phyloP scores from a whole-genome alignment of 345 rosid genomes.

The Moricandia arvensis region DNA sequence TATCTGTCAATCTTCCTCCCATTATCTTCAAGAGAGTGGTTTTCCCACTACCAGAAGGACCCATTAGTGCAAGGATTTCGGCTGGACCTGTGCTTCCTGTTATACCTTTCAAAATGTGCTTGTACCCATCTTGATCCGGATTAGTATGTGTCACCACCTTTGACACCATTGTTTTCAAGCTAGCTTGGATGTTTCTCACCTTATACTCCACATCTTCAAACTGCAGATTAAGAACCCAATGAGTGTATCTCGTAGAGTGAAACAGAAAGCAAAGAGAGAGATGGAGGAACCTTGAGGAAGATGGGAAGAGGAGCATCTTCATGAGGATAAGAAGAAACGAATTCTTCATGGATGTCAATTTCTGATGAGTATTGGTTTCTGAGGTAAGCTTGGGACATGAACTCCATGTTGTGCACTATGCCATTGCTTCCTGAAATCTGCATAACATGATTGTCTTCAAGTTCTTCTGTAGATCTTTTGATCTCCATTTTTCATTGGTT shows the following conservation, averaged over 20 bases:
- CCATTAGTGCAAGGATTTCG: constrained; percentile 91
- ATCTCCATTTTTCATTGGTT: constrained; percentile 46
- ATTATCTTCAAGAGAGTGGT: constrained; percentile 83
- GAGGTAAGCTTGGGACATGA: constrained; percentile 73
- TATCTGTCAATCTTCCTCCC: constrained; percentile 80
- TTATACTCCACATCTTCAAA: constrained; percentile 85
- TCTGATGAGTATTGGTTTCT: constrained; percentile 64
- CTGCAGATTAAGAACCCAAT: constrained; percentile 41
- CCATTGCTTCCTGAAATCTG: constrained; percentile 77
- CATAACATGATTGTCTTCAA: constrained; percentile 63
- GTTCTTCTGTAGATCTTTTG: constrained; percentile 49
- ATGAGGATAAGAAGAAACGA: constrained; percentile 24
- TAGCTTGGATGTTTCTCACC: constrained; percentile 50
- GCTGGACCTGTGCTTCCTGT: constrained; percentile 92
- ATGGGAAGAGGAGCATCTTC: constrained; percentile 81
- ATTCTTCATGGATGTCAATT: constrained; percentile 58
- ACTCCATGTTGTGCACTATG: constrained; percentile 76
- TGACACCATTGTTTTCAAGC: constrained; percentile 61
- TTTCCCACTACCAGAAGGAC: constrained; percentile 98
- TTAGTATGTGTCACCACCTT: constrained; percentile 56
- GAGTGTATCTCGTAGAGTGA: background rate
- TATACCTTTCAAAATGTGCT: constrained; percentile 77
- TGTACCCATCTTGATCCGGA: constrained; percentile 63
- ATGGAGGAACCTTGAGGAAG: constrained; percentile 62
- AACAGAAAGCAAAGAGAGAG: background rate